Evolutionary conservation across 441 rosid species (phyloP).

Genomic region (Omphalea diandra): DNA sequence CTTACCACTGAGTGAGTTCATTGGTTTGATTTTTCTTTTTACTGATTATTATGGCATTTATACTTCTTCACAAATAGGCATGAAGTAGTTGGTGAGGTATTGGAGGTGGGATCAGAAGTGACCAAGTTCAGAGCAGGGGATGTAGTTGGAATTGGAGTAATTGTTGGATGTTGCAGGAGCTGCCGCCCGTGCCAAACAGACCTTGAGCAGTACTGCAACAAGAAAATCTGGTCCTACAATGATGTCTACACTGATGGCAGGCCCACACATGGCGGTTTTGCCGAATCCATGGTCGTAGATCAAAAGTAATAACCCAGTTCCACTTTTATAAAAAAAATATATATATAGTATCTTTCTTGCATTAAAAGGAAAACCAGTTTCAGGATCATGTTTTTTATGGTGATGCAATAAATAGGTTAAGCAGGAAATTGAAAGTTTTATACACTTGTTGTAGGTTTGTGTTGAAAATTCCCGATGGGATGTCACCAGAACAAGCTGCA

Average conservation of each 20-base stretch:
- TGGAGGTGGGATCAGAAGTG: conserved; percentile 36
- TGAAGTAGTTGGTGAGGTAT: conserved; percentile 36
- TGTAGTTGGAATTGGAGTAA: conserved; percentile 67
- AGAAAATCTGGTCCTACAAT: conserved; percentile 55
- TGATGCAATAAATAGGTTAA: too few relatives aligned
- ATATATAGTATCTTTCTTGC: not conserved
- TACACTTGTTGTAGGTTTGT: conserved; percentile 54
- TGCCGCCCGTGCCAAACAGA: conserved; percentile 68
- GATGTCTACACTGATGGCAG: conserved; percentile 53
- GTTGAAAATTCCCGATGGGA: conserved; percentile 80
- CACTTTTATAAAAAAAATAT: not conserved
- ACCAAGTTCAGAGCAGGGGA: conserved; percentile 37
- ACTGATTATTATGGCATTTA: too few relatives aligned
- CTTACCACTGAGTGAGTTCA: too few relatives aligned
- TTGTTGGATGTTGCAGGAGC: conserved; percentile 65
- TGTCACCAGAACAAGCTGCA: conserved; percentile 82
- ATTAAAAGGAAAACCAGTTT: too few relatives aligned
- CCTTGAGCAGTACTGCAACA: conserved; percentile 73
- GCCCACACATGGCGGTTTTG: conserved; percentile 71
- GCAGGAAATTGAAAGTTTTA: not conserved
- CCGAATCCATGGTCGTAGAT: conserved; percentile 63
- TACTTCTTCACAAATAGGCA: conserved; percentile 23
- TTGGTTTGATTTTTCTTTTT: too few relatives aligned
- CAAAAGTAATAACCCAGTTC: conserved; percentile 34
- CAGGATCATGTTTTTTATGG: too few relatives aligned